Base-by-base conservation (phyloP, 2,329 filamentous ascomycete genomes). In the Cadophora malorum region DNA sequence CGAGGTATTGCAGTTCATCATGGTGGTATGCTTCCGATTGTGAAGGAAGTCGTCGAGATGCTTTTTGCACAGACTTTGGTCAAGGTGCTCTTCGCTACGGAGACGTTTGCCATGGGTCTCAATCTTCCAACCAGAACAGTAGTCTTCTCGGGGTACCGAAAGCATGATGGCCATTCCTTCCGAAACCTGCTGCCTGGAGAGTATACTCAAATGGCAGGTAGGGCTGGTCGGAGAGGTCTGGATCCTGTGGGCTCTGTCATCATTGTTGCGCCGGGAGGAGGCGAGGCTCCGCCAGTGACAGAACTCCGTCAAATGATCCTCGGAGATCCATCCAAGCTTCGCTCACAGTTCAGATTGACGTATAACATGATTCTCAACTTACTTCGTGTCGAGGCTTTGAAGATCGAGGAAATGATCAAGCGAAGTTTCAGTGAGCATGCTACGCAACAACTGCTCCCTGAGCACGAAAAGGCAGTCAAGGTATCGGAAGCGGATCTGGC, bases 341-440 rank as follows among this genome's bases (percentile, higher is more conserved):
- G 94, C 58, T 98, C 95, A 7, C 96, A 99, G 77, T 99, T 99
- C 84, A 89, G 96, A 69, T 84, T 99, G 59, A 99, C 96, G 0
- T 99, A 99, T 83, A 99, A 98, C 81, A 99, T 99, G 96, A 99
- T 99, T 69, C 83, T 99, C 35, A 99, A 98, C 76, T 84, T 99
- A 38, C 84, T 99, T 60, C 91, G 96, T 45, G 96, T 99, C 1
- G 96, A 99, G 79, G 96, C 96, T 2, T 82, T 99, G 72, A 98
- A 97, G 82, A 98, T 99, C 74, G 96, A 99, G 79, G 96, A 99
- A 80, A 99, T 99, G 96, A 99, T 99, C 83, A 99, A 99, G 85
- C 91, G 96, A 72, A 97, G 94, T 79, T 99, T 99, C 83, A 97
- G 95, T 63, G 96, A 99, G 79, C 96, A 99, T 80, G 95, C 95